Base-by-base conservation (phyloP, 805 yeast species). In the Saturnispora besseyi region DNA sequence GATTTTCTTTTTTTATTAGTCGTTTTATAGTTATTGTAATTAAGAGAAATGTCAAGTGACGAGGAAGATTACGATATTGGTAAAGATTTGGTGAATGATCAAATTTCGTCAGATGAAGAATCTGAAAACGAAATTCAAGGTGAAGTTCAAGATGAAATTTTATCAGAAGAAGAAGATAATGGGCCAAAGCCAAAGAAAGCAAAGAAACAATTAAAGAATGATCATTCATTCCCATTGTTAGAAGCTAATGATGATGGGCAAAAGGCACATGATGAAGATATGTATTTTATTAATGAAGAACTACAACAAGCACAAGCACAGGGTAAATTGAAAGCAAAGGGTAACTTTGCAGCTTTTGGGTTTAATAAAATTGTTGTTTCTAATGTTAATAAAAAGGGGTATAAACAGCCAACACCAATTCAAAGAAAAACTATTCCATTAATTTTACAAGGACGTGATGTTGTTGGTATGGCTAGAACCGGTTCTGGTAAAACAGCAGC, bases 401-500 rank as follows among this genome's bases (percentile, higher is more conserved):
- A 81, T 70, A 84, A 80, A 57, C 93, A 85, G 57, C 99, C 99
- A 12, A 93, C 99, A 0, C 99, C 99, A 1, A 93, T 93, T 65
- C 99, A 93, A 69, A 76, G 99, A 56, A 93, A 91, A 63, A 84
- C 99, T 3, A 87, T 93, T 51, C 99, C 99, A 0, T 72, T 89
- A 49, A 82, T 93, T 52, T 71, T 93, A 71, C 87, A 85, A 44
- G 84, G 81, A 49, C 76, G 95, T 62, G 99, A 93, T 68, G 95
- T 93, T 40, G 99, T 93, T 13, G 99, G 97, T 63, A 93, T 93
- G 99, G 99, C 99, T 13, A 78, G 99, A 62, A 93, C 99, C 0
- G 99, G 99, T 60, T 87, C 96, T 26, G 99, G 99, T 74, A 93
- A 93, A 64, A 93, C 99, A 0, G 99, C 99, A 8, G 98, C 99